These are phyloP conservation scores for Fusarium mexicanum DNA, from an alignment of 2,329 filamentous ascomycete species.

Conservation along the genomic window DNA sequence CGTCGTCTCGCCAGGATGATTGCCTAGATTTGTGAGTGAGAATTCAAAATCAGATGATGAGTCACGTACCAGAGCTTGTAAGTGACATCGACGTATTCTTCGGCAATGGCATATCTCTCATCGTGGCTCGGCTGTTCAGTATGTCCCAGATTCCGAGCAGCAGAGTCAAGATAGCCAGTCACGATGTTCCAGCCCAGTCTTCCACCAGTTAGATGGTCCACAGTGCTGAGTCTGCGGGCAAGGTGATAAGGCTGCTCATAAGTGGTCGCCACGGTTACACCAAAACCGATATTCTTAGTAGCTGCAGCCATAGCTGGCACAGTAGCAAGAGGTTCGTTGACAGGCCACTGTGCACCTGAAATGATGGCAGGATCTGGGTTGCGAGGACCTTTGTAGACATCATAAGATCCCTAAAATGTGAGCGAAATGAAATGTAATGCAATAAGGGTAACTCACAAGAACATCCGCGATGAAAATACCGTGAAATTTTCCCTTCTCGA, in stretches of 20 bases:
- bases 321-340: conserved; percentile 73
- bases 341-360: conserved; percentile 75
- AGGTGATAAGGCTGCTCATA: conserved; percentile 78
- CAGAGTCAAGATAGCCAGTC: conserved; percentile 76
- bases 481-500: conserved; percentile 71
- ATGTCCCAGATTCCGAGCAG: conserved; percentile 71
- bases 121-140: conserved; percentile 69
- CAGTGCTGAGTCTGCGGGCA: conserved; percentile 70
- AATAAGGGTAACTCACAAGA: conserved; percentile 50
- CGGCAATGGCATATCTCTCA: conserved; percentile 70
- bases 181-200: conserved; percentile 64
- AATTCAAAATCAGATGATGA: background rate
- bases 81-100: conserved; percentile 71
- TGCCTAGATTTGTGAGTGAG: conserved; percentile 42
- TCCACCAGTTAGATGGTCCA: conserved; percentile 74
- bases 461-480: conserved; percentile 76
- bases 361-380: conserved; percentile 66
- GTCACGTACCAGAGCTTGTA: conserved; percentile 67
- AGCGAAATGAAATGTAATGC: background rate
- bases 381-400: conserved; percentile 70
- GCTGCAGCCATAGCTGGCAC: conserved; percentile 76
- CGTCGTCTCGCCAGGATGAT: conserved; percentile 73
- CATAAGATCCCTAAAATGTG: conserved; percentile 64
- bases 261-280: conserved; percentile 75
- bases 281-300: conserved; percentile 74